A percentile compares a stretch with the other conserved stretches of the same genome.
These are phyloP conservation scores for Fomitopsis schrenkii DNA, from an alignment of 1,284 basidiomycete genomes.

Conservation along the genomic window DNA sequence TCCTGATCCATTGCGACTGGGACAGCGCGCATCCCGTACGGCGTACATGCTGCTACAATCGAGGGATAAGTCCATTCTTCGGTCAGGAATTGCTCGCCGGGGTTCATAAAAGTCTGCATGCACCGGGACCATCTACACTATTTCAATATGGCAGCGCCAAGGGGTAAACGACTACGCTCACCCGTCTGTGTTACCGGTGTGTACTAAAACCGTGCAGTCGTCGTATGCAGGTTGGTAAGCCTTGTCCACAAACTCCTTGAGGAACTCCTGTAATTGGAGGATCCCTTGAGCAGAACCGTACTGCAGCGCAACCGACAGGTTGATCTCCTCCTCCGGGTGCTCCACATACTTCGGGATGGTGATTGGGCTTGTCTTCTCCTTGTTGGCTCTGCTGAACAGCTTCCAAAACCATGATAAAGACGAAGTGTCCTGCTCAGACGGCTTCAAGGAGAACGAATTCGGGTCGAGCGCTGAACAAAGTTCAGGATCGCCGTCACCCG, in stretches of 20 bases:
- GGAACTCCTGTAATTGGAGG: constrained; percentile 45
- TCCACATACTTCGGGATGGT: constrained; percentile 60
- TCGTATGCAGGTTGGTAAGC: constrained; percentile 68
- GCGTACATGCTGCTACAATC: constrained; percentile 37
- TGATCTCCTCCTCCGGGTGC: constrained; percentile 44
- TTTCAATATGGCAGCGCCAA: background rate
- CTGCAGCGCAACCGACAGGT: constrained; percentile 68
- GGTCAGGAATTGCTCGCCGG: constrained; percentile 68
- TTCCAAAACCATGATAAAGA: constrained; percentile 64
- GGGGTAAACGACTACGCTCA: constrained; percentile 21
- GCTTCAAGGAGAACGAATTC: constrained; percentile 31
- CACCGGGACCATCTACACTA: constrained; percentile 44
- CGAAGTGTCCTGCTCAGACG: constrained; percentile 22
- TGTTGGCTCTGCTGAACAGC: constrained; percentile 44
- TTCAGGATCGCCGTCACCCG: background rate
- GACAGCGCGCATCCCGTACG: constrained; percentile 48
- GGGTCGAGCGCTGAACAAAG: constrained; percentile 26
- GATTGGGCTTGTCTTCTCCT: constrained; percentile 46
- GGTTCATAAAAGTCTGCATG: constrained; percentile 59
- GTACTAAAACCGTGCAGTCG: constrained; percentile 62
- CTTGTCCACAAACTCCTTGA: constrained; percentile 55
- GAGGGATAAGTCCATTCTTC: constrained; percentile 74
- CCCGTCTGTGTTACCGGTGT: constrained; percentile 78
- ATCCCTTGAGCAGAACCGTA: constrained; percentile 64
- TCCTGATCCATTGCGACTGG: constrained; percentile 69